Evolutionary conservation across 2,329 filamentous ascomycete genomes (phyloP).

Genomic region (Beauveria caledonica): DNA sequence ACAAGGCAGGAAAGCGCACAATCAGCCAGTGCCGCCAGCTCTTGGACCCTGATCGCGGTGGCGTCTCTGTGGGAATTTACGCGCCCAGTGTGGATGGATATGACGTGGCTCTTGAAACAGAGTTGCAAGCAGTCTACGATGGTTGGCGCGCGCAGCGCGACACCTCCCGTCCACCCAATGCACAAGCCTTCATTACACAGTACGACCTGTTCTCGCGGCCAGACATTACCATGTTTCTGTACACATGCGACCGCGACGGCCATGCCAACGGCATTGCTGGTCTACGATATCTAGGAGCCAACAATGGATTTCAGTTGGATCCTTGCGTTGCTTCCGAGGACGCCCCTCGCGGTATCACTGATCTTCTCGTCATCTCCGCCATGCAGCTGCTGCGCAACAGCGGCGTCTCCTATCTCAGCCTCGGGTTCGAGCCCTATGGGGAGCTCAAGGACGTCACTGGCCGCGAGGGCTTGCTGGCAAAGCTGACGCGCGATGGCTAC

Average conservation of each 20-base stretch:
- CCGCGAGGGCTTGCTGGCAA: not conserved
- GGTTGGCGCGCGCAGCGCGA: constrained; percentile 15
- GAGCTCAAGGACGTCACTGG: constrained; percentile 10
- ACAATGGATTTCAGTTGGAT: constrained; percentile 17
- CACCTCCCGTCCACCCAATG: not conserved
- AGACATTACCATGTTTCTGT: constrained; percentile 14
- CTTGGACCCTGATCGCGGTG: constrained; percentile 14
- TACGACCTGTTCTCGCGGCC: constrained; percentile 17
- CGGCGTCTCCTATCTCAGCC: constrained; percentile 16
- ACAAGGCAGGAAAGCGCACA: constrained; percentile 16
- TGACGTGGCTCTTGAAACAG: constrained; percentile 13
- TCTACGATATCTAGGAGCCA: constrained; percentile 15
- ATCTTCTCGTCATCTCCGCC: constrained; percentile 15
- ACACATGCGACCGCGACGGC: constrained; percentile 12
- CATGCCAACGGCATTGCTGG: constrained; percentile 15
- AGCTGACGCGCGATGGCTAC: constrained; percentile 11
- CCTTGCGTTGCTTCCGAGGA: constrained; percentile 19
- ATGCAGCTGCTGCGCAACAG: constrained; percentile 15
- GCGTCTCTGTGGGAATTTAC: constrained; percentile 11
- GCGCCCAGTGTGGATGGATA: constrained; percentile 8
- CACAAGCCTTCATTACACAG: constrained; percentile 17
- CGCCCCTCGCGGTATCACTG: constrained; percentile 19
- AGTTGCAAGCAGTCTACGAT: constrained; percentile 15
- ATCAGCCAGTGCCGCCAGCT: constrained; percentile 17
- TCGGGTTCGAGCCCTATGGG: constrained; percentile 16